Conservation (phyloP, 1,139 yeast species). For the Taphrina deformans region DNA sequence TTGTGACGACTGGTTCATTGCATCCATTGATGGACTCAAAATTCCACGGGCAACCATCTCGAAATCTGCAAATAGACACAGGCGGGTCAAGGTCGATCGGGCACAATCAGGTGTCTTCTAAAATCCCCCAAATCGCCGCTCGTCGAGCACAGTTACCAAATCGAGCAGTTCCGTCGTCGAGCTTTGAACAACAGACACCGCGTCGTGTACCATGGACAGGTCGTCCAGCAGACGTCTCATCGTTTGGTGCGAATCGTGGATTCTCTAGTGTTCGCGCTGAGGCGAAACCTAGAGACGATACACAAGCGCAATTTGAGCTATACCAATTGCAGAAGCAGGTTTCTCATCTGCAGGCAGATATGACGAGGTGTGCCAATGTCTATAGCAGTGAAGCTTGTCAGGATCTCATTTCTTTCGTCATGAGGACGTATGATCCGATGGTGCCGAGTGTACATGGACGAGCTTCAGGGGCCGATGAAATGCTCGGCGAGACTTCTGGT, state of each 20-base stretch:
- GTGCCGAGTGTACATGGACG: conserved; percentile 24
- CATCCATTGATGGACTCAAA: not conserved
- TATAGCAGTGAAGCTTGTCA: conserved; percentile 17
- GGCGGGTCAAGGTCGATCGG: not conserved
- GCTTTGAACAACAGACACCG: not conserved
- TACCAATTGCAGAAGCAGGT: not conserved
- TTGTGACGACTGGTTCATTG: not conserved
- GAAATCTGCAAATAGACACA: not conserved
- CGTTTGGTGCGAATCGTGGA: not conserved
- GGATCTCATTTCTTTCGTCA: conserved; percentile 6
- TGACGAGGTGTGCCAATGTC: not conserved
- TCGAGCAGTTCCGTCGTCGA: not conserved
- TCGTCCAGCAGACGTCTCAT: not conserved
- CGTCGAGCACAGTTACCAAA: not conserved
- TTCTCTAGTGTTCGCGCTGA: not conserved
- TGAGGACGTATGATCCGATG: conserved; percentile 14
- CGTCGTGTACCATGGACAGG: not conserved
- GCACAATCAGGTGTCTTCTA: not conserved
- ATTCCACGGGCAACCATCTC: not conserved
- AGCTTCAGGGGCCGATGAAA: not conserved
- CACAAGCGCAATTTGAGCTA: not conserved
- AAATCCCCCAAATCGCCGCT: not conserved
- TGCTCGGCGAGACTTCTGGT: conserved; percentile 1
- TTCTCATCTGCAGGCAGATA: not conserved
- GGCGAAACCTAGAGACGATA: not conserved